phyloP scores from a whole-genome alignment of 352 stramenopile genomes.

The Globisporangium heterothallicum region DNA sequence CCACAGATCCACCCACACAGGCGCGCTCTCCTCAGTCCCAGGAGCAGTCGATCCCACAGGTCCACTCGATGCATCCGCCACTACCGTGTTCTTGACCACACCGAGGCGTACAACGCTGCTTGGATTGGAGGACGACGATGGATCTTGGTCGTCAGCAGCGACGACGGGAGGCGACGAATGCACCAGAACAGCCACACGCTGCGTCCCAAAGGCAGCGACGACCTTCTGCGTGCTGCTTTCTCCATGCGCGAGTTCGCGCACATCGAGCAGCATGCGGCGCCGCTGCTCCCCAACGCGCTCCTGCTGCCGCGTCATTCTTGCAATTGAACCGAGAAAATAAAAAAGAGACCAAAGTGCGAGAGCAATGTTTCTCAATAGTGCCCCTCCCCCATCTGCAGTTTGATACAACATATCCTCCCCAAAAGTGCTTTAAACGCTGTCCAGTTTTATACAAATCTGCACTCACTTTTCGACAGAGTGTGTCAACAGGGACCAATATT shows the following conservation, averaged over 20 bases:
- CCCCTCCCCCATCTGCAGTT: no score
- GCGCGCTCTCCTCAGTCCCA: not conserved
- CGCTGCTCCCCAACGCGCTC: not conserved
- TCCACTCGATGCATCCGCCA: not conserved
- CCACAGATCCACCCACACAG: conserved; percentile 13
- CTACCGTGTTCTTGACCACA: conserved; percentile 19
- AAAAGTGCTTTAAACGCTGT: not conserved
- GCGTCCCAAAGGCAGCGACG: conserved; percentile 12
- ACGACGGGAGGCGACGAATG: not conserved
- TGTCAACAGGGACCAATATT: no score
- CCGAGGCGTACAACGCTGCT: conserved; percentile 18
- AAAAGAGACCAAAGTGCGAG: no score
- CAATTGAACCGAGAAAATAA: no score
- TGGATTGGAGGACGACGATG: conserved; percentile 20
- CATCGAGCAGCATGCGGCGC: conserved; percentile 25
- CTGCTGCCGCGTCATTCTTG: conserved; percentile 17
- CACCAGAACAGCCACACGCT: conserved; percentile 28
- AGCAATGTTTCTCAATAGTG: no score
- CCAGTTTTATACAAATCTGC: no score
- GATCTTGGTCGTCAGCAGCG: not conserved
- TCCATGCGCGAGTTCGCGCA: conserved; percentile 25
- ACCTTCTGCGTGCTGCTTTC: conserved; percentile 9
- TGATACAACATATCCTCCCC: no score
- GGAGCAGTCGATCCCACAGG: no score
- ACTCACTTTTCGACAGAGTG: no score